Evolutionary conservation across 139 green algal genomes (phyloP), one percentile per base, ranked within the genome.

Genomic region (Bryopsis sp.): DNA sequence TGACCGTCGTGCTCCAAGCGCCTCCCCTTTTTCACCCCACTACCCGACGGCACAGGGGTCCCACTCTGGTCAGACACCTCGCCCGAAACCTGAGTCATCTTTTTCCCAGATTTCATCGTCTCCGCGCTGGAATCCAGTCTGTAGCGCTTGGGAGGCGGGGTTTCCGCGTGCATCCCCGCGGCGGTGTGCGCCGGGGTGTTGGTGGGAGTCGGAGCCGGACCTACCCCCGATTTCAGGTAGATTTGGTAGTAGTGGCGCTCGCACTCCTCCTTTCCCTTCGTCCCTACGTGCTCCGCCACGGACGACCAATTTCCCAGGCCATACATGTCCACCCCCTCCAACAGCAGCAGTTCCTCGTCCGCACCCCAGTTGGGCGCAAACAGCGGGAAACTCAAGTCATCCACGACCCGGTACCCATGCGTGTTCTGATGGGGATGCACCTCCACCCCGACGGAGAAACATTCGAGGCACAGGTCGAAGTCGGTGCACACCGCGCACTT

Each of bases 381-480:
- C 28, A 99, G 76, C 3, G 93, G 90, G 66, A 99, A 98, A 76
- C 76, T 87, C 31, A 99, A 79, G 68, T 92, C 89, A 76, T 96
- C 90, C 39, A 98, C 79, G 1, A 98, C 85, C 7, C 83, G 77
- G 72, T 95, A 24, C 26, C 50, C 38, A 66, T 96, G 90, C 39
- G 70, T 67, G 58, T 70, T 85, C 26, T 81, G 83, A 82, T 99
- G 94, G 6, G 83, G 85, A 1, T 62, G 76, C 6, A 90, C 68
- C 70, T 95, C 81, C 7, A 80, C 81, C n/a, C 91, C 91, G 8
- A 95, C 85, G 62, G 79, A 84, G 79, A 99, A 99, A 81, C 94
- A 99, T 62, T 97, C 87, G 32, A 98, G 60, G 82, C 94, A 99
- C 3, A 99, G 79, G 76, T 99, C 90, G 73, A 95, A 95, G 77